Percentiles rank a stretch among this genome's conserved stretches.
phyloP scores from a whole-genome alignment of 176 grass and related monocot genomes.

The Leersia perrieri region DNA sequence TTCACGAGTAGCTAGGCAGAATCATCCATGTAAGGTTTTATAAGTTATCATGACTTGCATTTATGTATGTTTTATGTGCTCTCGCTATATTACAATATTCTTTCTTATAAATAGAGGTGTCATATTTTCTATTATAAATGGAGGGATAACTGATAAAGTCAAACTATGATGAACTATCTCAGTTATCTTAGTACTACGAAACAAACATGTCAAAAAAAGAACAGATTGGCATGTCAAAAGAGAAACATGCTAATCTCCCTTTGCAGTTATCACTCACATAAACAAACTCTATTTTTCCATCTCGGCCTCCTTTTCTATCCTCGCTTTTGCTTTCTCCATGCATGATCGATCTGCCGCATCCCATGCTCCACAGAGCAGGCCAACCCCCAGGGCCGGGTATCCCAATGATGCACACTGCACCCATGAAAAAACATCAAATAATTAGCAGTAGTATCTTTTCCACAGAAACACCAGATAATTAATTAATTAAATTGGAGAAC shows the following conservation, averaged over 20 bases:
- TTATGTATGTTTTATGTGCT: too few relatives aligned
- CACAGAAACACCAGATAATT: not conserved
- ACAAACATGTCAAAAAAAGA: too few relatives aligned
- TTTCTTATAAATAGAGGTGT: too few relatives aligned
- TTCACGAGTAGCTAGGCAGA: not conserved
- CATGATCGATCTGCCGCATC: constrained; percentile 49
- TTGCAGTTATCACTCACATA: constrained; percentile 11
- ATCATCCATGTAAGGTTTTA: too few relatives aligned
- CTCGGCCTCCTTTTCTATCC: not conserved
- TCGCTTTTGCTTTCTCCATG: constrained; percentile 33
- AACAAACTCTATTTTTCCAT: not conserved
- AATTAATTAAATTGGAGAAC: constrained; percentile 16
- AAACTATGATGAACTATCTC: not conserved
- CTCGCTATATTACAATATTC: not conserved
- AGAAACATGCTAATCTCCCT: constrained; percentile 19
- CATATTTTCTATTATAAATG: too few relatives aligned
- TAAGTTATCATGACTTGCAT: too few relatives aligned
- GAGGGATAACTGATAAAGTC: not conserved
- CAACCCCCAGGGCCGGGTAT: not conserved
- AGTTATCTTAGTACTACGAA: not conserved
- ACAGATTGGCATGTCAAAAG: not conserved
- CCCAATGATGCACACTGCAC: not conserved
- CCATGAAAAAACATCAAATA: not conserved
- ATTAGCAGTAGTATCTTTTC: too few relatives aligned
- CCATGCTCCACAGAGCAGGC: constrained; percentile 32